Base-by-base conservation (phyloP, 768 basidiomycete genomes). In the Boletus vinaceobasis region DNA sequence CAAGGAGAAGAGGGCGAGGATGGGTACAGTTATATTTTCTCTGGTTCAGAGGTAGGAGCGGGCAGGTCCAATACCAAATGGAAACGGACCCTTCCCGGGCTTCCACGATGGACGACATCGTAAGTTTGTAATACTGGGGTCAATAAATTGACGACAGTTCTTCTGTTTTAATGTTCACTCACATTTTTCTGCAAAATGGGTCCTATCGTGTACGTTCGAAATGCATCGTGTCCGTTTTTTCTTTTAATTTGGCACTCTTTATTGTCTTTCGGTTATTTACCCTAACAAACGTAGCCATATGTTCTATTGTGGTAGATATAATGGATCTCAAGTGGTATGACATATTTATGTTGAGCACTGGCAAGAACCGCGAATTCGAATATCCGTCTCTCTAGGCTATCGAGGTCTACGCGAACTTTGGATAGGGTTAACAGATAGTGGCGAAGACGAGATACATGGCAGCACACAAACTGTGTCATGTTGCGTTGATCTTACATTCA, bases 21-120 rank as follows among this genome's bases (percentile, higher is more conserved):
- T 14, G 65, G 61, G 36, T 61, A 66, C 27, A 61, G 56, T 8
- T 58, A 48, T n/a, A 56, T 57, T n/a, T 58, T 67, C 15, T 64
- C 70, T 11, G 57, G 62, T 10, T 58, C 65, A 23, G 57, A 61
- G 5, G 31, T 39, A 6, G 58, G 55, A 14, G 45, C 53, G 13
- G 53, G 63, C n/a, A 52, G 60, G 38, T 57, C 57, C 29, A 49
- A 59, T 26, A 56, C 60, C 23, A 75, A 66, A 59, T 65, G 67
- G 59, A 66, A 68, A 49, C 63, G 61, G 36, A 71, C 65, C 15
- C 58, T 75, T 26, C 74, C 74, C 32, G 64, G 72, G 36, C 57
- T 71, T 8, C 58, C 65, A 13, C 67, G 71, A 49, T 71, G 66
- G 68, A 63, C 61, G 40, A 50, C 62, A 35, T 55, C 63, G 48